Evolutionary conservation across 73 alveolate species (phyloP), one percentile per base, ranked within the genome.

Genomic region (Tetrahymena thermophila): DNA sequence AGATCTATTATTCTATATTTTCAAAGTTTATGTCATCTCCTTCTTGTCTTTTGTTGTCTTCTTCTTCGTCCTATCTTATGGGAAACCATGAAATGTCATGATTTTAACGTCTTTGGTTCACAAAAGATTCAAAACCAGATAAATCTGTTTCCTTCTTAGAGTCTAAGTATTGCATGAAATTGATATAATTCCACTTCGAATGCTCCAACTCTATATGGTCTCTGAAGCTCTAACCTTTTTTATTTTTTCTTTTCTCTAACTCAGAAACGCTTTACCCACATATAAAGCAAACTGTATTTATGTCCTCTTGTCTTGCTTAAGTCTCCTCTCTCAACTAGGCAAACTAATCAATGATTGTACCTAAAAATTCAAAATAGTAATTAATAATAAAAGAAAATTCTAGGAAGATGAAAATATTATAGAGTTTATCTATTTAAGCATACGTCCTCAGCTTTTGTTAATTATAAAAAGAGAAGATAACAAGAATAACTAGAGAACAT

Each of bases 291-390:
- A 96, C 94, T 4, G 94, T 96, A 55, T 94, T 95, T 95, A 94
- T 97, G 94, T 98, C 99, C 35, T 97, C 97, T 35, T 94, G 95
- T 83, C 58, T 97, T 19, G 34, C 6, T 56, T 95, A 85, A 94
- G 97, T 97, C 84, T 94, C 96, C 85, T 96, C 99, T 96, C 99
- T 97, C 95, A 98, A 94, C 85, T 94, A 40, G 56, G 99, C 99
- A 96, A 98, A 98, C 35, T 99, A 96, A 97, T 98, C 99, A 94
- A 98, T 98, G 96, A 98, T 97, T 71, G 98, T 97, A 94, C 99
- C 99, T 95, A 71, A 10, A 50, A 50, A 34, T 71, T n/a, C 23
- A 28, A 71, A 28, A 7, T 4, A 28, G 40, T n/a, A 71, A 71
- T 19, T 71, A n/a, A 71, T 71, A 19, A 19, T 23, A n/a, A 71